phyloP scores from a whole-genome alignment of 2,329 filamentous ascomycete species.

The Fusarium haematococcum region DNA sequence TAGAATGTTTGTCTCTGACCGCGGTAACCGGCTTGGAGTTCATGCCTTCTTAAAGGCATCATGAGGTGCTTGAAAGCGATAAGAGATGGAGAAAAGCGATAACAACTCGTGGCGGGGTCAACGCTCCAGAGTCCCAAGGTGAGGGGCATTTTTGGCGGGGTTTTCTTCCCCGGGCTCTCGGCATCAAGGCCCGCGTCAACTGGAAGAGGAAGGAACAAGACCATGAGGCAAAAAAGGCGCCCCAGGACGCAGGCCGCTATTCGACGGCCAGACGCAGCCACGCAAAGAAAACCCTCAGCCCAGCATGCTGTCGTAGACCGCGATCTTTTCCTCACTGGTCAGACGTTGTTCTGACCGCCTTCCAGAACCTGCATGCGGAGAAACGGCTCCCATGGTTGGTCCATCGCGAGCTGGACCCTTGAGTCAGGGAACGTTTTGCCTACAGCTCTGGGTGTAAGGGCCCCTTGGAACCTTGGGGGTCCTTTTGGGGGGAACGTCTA shows the following conservation, averaged over 20 bases:
- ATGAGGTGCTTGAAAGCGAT: not conserved
- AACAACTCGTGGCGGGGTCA: constrained; percentile 31
- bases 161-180: constrained; percentile 18
- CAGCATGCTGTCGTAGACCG: constrained; percentile 15
- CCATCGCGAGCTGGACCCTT: constrained; percentile 31
- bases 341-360: constrained; percentile 36
- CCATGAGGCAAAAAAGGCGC: not conserved
- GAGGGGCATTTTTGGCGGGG: constrained; percentile 29
- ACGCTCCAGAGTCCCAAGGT: constrained; percentile 5
- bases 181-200: not conserved
- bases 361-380: constrained; percentile 38
- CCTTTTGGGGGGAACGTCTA: constrained; percentile 19
- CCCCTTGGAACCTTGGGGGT: constrained; percentile 27
- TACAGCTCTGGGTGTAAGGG: constrained; percentile 27
- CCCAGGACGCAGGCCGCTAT: not conserved
- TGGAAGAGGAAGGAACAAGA: constrained; percentile 28
- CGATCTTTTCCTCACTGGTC: constrained; percentile 28
- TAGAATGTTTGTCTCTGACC: constrained; percentile 3
- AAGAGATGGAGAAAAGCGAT: constrained; percentile 19
- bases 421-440: constrained; percentile 37
- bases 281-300: constrained; percentile 1
- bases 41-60: not conserved
- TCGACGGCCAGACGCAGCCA: not conserved
- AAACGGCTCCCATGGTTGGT: constrained; percentile 31
- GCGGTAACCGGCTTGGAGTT: not conserved